Percentiles rank a stretch among this genome's conserved stretches.
phyloP scores from a whole-genome alignment of 306 rosid species.

The Lagenaria siceraria region DNA sequence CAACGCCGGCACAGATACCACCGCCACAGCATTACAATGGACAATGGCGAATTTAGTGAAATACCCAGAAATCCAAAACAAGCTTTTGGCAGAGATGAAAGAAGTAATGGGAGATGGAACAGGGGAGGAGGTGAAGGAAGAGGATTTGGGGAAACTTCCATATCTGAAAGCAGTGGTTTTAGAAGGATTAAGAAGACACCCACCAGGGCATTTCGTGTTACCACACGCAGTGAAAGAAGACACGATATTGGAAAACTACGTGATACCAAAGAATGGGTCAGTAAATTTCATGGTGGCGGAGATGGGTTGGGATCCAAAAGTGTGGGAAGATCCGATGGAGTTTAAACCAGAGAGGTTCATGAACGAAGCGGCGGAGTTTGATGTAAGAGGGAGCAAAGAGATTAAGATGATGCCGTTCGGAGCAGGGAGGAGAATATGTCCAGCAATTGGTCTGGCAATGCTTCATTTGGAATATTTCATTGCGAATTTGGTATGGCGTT shows the following conservation, averaged over 20 bases:
- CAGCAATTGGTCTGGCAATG: neutral
- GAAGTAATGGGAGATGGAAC: neutral
- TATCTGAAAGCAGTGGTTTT: neutral
- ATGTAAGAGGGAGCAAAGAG: constrained; percentile 7
- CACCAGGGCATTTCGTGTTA: constrained; percentile 29
- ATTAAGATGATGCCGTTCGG: constrained; percentile 14
- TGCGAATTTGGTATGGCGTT: constrained; percentile 7
- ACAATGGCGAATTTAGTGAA: neutral
- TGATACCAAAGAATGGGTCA: neutral
- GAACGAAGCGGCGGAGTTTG: neutral
- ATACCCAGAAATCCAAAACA: neutral
- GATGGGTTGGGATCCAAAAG: neutral
- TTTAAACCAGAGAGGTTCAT: constrained; percentile 6
- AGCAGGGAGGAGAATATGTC: constrained; percentile 9
- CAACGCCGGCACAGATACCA: constrained; percentile 33
- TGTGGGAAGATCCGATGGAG: neutral
- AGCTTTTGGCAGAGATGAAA: neutral
- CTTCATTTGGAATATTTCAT: constrained; percentile 11
- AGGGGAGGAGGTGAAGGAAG: neutral
- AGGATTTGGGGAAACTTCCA: neutral
- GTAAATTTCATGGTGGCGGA: neutral
- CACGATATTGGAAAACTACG: neutral
- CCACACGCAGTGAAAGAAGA: neutral
- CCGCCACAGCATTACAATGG: constrained; percentile 29
- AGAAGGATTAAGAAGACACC: constrained; percentile 23